Evolutionary conservation across 441 rosid species (phyloP).

Genomic region (Daphne laureola): DNA sequence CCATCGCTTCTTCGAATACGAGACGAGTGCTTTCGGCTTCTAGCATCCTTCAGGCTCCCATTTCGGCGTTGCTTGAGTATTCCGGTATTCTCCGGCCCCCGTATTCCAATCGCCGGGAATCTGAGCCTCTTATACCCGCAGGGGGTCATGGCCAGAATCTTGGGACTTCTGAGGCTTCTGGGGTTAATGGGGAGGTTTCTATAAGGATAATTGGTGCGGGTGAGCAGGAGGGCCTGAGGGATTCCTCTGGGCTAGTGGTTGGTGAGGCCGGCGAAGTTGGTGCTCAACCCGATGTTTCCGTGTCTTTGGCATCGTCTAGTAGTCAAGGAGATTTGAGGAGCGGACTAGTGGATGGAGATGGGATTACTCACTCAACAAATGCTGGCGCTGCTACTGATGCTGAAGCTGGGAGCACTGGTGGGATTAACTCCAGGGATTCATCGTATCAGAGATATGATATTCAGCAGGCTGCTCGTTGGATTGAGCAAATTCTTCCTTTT

Average conservation of each 20-base stretch:
- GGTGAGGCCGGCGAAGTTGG: conserved; percentile 34
- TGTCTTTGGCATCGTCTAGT: conserved; percentile 22
- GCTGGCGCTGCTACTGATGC: conserved; percentile 29
- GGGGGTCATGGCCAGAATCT: conserved; percentile 18
- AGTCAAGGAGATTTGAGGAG: conserved; percentile 36
- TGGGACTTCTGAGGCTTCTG: conserved; percentile 33
- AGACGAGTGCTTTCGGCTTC: conserved; percentile 76
- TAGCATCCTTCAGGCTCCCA: conserved; percentile 78
- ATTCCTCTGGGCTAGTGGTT: conserved; percentile 39
- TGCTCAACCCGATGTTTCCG: conserved; percentile 32
- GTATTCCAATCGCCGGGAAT: conserved; percentile 40
- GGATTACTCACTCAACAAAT: conserved; percentile 30
- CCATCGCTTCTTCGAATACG: conserved; percentile 29
- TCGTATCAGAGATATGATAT: conserved; percentile 73
- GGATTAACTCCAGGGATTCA: conserved; percentile 47
- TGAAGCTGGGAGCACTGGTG: conserved; percentile 22
- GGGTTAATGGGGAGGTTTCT: conserved; percentile 70
- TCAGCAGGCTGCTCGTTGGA: conserved; percentile 80
- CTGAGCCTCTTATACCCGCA: conserved; percentile 34
- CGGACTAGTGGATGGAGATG: conserved; percentile 31
- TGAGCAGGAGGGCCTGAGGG: conserved; percentile 59
- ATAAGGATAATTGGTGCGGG: conserved; percentile 85
- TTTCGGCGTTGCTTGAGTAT: conserved; percentile 81
- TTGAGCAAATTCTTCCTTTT: conserved; percentile 73
- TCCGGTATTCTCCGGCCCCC: conserved; percentile 75